These are phyloP conservation scores for Penicillium sp. DNA, from an alignment of 2,329 filamentous ascomycete genomes.

Conservation along the genomic window DNA sequence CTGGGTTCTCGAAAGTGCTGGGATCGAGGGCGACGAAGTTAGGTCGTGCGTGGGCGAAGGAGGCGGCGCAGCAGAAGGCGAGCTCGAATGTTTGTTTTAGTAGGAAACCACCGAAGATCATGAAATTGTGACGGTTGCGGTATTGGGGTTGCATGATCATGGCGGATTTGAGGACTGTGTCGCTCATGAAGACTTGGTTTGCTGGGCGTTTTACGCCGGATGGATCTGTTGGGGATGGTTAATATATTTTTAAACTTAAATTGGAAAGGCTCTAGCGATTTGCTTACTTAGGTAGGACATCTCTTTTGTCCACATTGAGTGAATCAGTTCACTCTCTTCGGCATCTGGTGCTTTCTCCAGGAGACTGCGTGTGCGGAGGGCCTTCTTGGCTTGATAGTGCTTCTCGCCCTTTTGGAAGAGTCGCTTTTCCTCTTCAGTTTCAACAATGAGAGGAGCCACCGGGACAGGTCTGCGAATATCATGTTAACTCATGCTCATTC, in stretches of 20 bases:
- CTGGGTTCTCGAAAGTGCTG: conserved; percentile 71
- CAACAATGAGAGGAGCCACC: conserved; percentile 60
- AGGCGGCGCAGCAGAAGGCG: conserved; percentile 71
- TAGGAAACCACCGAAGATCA: conserved; percentile 76
- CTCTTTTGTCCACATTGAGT: conserved; percentile 70
- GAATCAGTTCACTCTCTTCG: conserved; percentile 69
- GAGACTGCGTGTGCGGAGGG: conserved; percentile 59
- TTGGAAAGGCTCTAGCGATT: not conserved
- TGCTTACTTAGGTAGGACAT: conserved; percentile 59
- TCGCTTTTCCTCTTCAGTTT: conserved; percentile 64
- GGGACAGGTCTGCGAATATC: conserved; percentile 53
- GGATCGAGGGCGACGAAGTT: conserved; percentile 72
- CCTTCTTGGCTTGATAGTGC: conserved; percentile 67
- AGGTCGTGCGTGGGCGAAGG: conserved; percentile 67
- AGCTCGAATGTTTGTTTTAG: conserved; percentile 74
- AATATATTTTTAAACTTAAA: conserved; percentile 1
- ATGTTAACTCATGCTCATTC: conserved; percentile 9
- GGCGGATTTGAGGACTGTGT: conserved; percentile 62
- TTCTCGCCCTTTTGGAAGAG: conserved; percentile 63
- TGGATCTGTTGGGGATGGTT: conserved; percentile 50
- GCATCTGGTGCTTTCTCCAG: conserved; percentile 68
- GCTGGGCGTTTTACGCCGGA: conserved; percentile 54
- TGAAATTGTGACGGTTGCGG: conserved; percentile 69
- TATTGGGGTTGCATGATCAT: conserved; percentile 75
- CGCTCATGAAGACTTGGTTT: conserved; percentile 63